Percentiles rank a stretch among this genome's conserved stretches.
These are phyloP conservation scores for Bacidia gigantensis DNA, from an alignment of 495 filamentous ascomycete genomes.

Conservation along the genomic window DNA sequence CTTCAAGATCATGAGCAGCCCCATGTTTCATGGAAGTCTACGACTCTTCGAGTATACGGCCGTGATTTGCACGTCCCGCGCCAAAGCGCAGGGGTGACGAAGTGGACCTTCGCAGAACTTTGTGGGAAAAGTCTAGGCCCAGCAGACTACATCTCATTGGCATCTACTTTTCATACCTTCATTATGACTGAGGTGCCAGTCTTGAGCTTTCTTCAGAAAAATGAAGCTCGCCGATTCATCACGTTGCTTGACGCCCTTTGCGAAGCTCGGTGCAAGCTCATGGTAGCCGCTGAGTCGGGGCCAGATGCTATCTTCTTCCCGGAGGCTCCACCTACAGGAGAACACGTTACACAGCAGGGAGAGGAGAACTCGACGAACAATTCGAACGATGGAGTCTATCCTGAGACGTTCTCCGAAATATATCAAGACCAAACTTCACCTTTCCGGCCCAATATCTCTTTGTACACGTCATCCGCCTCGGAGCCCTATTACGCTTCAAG, in stretches of 20 bases:
- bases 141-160: constrained; percentile 59
- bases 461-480: constrained; percentile 27
- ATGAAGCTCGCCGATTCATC: constrained; percentile 59
- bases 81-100: constrained; percentile 32
- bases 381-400: constrained; percentile 38
- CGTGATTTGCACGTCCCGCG: constrained; percentile 39
- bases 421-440: constrained; percentile 56
- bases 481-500: constrained; percentile 19
- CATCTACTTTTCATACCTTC: constrained; percentile 55
- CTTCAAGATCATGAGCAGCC: neutral
- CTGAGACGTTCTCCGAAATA: constrained; percentile 55
- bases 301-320: constrained; percentile 62
- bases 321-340: constrained; percentile 20
- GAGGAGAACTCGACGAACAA: neutral
- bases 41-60: constrained; percentile 43
- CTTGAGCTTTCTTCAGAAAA: constrained; percentile 45
- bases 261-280: constrained; percentile 51
- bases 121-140: constrained; percentile 44
- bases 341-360: neutral
- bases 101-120: constrained; percentile 47
- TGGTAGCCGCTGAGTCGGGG: constrained; percentile 40
- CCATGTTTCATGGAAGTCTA: constrained; percentile 30
- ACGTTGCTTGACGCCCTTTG: constrained; percentile 59
- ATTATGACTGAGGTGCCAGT: constrained; percentile 47
- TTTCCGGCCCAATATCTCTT: constrained; percentile 58